Evolutionary conservation across 2,329 filamentous ascomycete species (phyloP).

Genomic region (Tolypocladium endophyticum): DNA sequence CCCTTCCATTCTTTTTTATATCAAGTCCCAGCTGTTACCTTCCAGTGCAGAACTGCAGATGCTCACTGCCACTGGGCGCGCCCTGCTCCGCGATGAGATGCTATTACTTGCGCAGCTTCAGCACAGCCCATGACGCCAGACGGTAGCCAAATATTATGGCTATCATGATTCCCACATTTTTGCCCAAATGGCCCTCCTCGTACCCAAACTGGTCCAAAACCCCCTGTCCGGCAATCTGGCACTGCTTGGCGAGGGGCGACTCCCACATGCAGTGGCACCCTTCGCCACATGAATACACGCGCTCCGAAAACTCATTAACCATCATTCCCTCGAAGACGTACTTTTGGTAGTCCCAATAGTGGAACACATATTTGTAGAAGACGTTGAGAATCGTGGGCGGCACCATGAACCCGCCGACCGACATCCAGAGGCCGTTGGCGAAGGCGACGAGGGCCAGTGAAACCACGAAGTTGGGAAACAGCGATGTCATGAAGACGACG

Average conservation of each 20-base stretch:
- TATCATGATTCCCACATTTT: slow-evolving; percentile 68
- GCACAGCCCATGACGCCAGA: slow-evolving; percentile 50
- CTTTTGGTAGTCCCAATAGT: slow-evolving; percentile 79
- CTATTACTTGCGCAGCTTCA: slow-evolving; percentile 23
- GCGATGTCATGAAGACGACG: slow-evolving; percentile 62
- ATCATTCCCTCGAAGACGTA: slow-evolving; percentile 92
- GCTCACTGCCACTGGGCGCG: too few species aligned
- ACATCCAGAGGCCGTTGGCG: slow-evolving; percentile 86
- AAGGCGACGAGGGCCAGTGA: slow-evolving; percentile 72
- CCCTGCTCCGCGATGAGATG: too few species aligned
- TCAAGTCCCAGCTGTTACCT: too few species aligned
- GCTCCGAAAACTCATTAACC: slow-evolving; percentile 69
- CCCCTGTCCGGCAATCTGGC: slow-evolving; percentile 59
- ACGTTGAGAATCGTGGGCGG: slow-evolving; percentile 60
- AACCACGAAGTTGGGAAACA: slow-evolving; percentile 73
- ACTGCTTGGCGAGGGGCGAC: slow-evolving; percentile 42
- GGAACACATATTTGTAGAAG: slow-evolving; percentile 81
- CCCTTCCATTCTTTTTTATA: too few species aligned
- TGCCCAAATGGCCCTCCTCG: slow-evolving; percentile 56
- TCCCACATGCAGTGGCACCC: slow-evolving; percentile 62
- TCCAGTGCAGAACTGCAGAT: too few species aligned
- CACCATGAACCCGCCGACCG: slow-evolving; percentile 73
- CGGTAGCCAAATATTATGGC: slow-evolving; percentile 55
- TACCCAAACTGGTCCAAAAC: slow-evolving; percentile 65
- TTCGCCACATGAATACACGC: slow-evolving; percentile 40